Evolutionary conservation across 2,329 filamentous ascomycete genomes (phyloP), one percentile per base, ranked within the genome.

Genomic region (Cladosporium phlei): DNA sequence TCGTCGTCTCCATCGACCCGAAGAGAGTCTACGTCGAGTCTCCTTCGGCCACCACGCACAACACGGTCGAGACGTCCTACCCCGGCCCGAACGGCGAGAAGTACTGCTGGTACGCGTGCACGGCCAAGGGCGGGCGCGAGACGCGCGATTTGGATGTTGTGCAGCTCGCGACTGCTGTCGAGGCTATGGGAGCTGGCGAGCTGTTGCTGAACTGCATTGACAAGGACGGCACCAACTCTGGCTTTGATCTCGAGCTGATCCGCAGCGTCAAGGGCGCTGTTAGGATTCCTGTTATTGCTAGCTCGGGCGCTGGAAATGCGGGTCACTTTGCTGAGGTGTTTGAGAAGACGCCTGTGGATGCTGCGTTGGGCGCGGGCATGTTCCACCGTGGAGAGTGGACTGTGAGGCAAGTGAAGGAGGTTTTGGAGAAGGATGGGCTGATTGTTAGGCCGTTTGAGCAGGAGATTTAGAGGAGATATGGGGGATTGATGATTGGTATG

Each of bases 151-250:
- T 97, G 55, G 91, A 97, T 64, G 93, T 96, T 12, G 80, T 90
- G 11, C 86, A 97, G 70, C 78, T 98, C 8, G 82, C 85, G 8
- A 82, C 79, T 56, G 93, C 93, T 10, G 91, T 97, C 27, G 89
- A 98, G 71, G 89, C 88, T 47, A 94, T 98, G 88, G 93, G 93
- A 44, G 80, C 86, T 2, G 93, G 93, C 47, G 93, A 98, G 74
- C 86, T 98, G 49, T 72, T 98, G 42, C 79, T 98, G 47, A 98
- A 98, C 70, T 96, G 90, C 73, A 98, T 98, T 60, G 93, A 98
- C 73, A 88, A 86, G 64, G 93, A 98, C 66, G 93, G 93, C 45
- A 93, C 87, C 47, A 96, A 95, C 70, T 86, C 80, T 57, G 93
- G 93, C 1, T 98, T 96, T 64, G 93, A 98, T 67, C 75, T 95